Evolutionary conservation across 75 land plant genomes (phyloP).

Genomic region (Picea sitchensis): DNA sequence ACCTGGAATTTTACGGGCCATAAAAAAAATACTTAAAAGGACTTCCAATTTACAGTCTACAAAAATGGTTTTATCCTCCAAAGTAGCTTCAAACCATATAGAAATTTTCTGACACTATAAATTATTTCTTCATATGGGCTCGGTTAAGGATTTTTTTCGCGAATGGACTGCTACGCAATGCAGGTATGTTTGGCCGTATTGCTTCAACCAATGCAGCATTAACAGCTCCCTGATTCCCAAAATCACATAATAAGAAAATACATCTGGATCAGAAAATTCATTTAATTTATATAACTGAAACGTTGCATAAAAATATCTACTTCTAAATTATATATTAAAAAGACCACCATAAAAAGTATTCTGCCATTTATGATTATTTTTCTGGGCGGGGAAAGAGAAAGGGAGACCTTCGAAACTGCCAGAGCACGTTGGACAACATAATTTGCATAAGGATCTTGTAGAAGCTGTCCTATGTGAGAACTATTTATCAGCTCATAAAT

Average conservation of each 20-base stretch:
- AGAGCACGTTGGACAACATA: slow-evolving; percentile 82
- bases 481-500: slow-evolving; percentile 54
- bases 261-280: too few relatives aligned
- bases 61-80: too few relatives aligned
- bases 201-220: slow-evolving; percentile 55
- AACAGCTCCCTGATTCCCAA: slow-evolving; percentile 44
- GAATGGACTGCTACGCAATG: slow-evolving; percentile 57
- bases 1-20: too few relatives aligned
- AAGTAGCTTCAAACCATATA: too few relatives aligned
- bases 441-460: slow-evolving; percentile 77
- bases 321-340: not conserved
- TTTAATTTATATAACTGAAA: too few relatives aligned
- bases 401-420: slow-evolving; percentile 49
- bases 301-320: not conserved
- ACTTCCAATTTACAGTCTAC: too few relatives aligned
- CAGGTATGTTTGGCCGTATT: slow-evolving; percentile 49
- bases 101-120: too few relatives aligned
- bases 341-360: not conserved
- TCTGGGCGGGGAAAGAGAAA: not conserved
- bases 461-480: slow-evolving; percentile 46
- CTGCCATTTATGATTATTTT: too few relatives aligned
- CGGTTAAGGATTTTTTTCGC: slow-evolving; percentile 59
- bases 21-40: too few relatives aligned
- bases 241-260: not conserved
- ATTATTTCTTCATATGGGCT: slow-evolving; percentile 29